Evolutionary conservation across 306 rosid species (phyloP), one percentile per base, ranked within the genome.

Genomic region (Rosa multiflora): DNA sequence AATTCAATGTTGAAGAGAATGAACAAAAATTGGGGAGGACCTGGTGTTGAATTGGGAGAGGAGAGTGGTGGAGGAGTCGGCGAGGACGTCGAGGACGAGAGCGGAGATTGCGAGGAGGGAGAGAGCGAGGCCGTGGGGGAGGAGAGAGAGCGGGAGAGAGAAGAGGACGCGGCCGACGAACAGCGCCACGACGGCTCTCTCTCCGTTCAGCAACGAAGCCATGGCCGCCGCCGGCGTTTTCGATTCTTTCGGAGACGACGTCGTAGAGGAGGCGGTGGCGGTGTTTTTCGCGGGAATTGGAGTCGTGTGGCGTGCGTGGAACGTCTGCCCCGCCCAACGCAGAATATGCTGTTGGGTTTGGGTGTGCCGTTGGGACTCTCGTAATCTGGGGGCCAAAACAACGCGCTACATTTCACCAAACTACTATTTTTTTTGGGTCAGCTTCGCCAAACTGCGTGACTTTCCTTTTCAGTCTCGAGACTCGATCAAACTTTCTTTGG

Each of bases 111-210:
- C 67, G 79, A 95, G 91, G 63, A 95, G 86, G 18, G 89, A 89
- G 83, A 95, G 93, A 61, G 98, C 44, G 43, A 95, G 11, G 81
- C 92, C 98, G 44, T 85, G 97, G 72, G 76, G 76, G 87, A 93
- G 78, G 56, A 95, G 98, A 82, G 97, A 86, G 82, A 37, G 14
- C 3, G 98, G 92, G 62, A 95, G 97, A n/a, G 97, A 87, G 76
- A 43, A 84, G 72, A 93, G 78, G 58, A 91, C 78, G 48, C 67
- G 81, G 47, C 75, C 80, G 72, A 93, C 73, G 92, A 95, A 93
- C 10, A 91, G 81, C 17, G 90, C 70, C 64, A 90, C 93, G 62
- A 91, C 93, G 42, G 82, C 72, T 82, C 98, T 86, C 88, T 95
- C 99, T 42, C 99, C 98, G 83, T 85, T 85, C 79, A 90, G 11